Conservation (phyloP, 2,329 filamentous ascomycete genomes). For the Alternaria brassicae region DNA sequence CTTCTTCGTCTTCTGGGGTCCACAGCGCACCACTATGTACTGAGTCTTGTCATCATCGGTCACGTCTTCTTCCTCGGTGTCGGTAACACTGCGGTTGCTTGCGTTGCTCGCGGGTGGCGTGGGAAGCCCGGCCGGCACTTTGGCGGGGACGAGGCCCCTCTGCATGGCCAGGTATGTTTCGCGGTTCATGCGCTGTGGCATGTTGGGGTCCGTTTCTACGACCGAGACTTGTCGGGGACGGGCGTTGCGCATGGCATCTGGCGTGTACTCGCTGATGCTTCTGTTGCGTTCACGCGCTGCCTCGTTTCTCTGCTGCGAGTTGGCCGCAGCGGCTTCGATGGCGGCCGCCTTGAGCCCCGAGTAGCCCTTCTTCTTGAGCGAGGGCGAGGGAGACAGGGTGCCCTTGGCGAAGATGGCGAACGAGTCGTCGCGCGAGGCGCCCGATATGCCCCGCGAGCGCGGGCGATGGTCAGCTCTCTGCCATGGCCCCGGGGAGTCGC, state of each 20-base stretch:
- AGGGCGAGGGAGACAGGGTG: slow-evolving; percentile 48
- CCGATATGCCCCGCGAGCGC: slow-evolving; percentile 45
- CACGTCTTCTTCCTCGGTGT: slow-evolving; percentile 62
- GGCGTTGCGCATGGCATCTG: slow-evolving; percentile 71
- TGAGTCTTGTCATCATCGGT: slow-evolving; percentile 53
- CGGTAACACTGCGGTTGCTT: slow-evolving; percentile 62
- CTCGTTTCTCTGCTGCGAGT: slow-evolving; percentile 43
- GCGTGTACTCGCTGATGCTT: slow-evolving; percentile 87
- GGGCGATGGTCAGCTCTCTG: slow-evolving; percentile 44
- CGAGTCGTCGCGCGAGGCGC: slow-evolving; percentile 42
- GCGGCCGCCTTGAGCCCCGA: slow-evolving; percentile 52
- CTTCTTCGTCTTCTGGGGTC: slow-evolving; percentile 74
- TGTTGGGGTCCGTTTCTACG: slow-evolving; percentile 57
- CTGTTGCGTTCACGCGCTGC: slow-evolving; percentile 71
- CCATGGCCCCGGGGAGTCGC: slow-evolving; percentile 55
- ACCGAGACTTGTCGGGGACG: slow-evolving; percentile 70
- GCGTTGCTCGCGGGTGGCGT: slow-evolving; percentile 80
- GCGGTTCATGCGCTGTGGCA: slow-evolving; percentile 67
- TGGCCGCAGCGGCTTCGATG: slow-evolving; percentile 49
- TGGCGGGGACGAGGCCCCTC: slow-evolving; percentile 73
- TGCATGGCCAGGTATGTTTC: slow-evolving; percentile 82
- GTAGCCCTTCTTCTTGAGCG: slow-evolving; percentile 58
- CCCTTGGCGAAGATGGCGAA: slow-evolving; percentile 40
- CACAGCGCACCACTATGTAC: slow-evolving; percentile 57
- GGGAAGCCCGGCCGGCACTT: slow-evolving; percentile 56